Evolutionary conservation across 2,329 filamentous ascomycete genomes (phyloP).

Genomic region (Acrocalymma vagum): DNA sequence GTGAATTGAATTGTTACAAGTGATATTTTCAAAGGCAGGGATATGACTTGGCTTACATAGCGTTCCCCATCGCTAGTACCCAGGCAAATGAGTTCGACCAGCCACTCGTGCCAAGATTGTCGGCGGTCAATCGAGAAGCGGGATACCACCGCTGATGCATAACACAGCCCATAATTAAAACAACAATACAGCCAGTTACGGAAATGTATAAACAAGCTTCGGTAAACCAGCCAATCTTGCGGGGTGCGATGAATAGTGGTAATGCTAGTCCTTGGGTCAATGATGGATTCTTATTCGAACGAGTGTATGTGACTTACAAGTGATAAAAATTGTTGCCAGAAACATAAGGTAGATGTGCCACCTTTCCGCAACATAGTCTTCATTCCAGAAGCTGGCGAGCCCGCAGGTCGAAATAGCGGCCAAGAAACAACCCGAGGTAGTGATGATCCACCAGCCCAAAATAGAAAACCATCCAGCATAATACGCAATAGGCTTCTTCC

Average conservation of each 20-base stretch:
- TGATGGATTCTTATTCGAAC: background rate
- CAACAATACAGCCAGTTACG: background rate
- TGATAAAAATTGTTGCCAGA: background rate
- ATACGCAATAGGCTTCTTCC: no score
- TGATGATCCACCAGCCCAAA: no score
- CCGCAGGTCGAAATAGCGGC: no score
- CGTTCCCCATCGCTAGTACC: constrained; percentile 3
- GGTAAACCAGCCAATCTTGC: background rate
- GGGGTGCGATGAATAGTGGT: background rate
- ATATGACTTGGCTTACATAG: no score
- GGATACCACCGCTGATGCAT: constrained; percentile 1
- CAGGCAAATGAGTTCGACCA: constrained; percentile 4
- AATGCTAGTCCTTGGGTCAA: background rate
- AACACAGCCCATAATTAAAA: background rate
- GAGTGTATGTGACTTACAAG: background rate
- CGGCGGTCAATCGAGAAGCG: background rate
- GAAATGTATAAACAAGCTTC: background rate
- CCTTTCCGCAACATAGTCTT: no score
- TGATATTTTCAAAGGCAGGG: no score
- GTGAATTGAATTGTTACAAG: no score
- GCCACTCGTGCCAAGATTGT: constrained; percentile 2
- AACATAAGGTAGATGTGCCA: background rate
- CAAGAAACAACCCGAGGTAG: no score
- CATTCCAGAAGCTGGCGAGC: no score
- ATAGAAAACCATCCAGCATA: no score